Evolutionary conservation across 805 yeast species (phyloP).

Genomic region (Blastobotrys mokoenaii): DNA sequence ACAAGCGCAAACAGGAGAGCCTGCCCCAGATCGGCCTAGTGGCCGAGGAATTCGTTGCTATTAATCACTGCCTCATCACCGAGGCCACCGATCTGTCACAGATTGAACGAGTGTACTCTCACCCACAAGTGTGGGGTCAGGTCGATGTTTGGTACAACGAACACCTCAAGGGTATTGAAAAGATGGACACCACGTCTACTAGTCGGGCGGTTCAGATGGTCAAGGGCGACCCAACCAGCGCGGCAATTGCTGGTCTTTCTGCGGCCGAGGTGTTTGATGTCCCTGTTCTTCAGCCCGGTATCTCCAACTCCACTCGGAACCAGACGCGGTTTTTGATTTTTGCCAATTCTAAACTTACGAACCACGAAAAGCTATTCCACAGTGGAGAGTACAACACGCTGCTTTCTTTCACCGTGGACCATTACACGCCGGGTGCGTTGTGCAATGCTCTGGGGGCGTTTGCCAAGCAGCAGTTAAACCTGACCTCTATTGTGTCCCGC

Average conservation of each 20-base stretch:
- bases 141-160: conserved; percentile 46
- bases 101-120: conserved; percentile 65
- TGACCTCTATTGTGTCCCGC: conserved; percentile 67
- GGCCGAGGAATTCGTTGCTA: conserved; percentile 75
- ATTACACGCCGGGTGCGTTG: conserved; percentile 66
- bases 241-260: conserved; percentile 66
- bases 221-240: conserved; percentile 34
- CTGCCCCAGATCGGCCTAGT: conserved; percentile 43
- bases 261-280: conserved; percentile 56
- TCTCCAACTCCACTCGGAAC: conserved; percentile 69
- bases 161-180: conserved; percentile 33
- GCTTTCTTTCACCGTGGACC: conserved; percentile 54
- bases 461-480: conserved; percentile 46
- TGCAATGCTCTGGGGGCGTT: conserved; percentile 56
- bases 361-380: conserved; percentile 3
- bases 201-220: conserved; percentile 75
- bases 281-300: conserved; percentile 43
- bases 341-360: conserved; percentile 25
- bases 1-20: not conserved
- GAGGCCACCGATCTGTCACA: conserved; percentile 31
- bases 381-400: conserved; percentile 37
- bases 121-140: conserved; percentile 99
- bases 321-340: conserved; percentile 80
- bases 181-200: conserved; percentile 68
- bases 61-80: conserved; percentile 67